A percentile compares a stretch with the other conserved stretches of the same genome.
These are phyloP conservation scores for Adansonia grandidieri DNA, from an alignment of 441 rosid genomes.

Conservation along the genomic window DNA sequence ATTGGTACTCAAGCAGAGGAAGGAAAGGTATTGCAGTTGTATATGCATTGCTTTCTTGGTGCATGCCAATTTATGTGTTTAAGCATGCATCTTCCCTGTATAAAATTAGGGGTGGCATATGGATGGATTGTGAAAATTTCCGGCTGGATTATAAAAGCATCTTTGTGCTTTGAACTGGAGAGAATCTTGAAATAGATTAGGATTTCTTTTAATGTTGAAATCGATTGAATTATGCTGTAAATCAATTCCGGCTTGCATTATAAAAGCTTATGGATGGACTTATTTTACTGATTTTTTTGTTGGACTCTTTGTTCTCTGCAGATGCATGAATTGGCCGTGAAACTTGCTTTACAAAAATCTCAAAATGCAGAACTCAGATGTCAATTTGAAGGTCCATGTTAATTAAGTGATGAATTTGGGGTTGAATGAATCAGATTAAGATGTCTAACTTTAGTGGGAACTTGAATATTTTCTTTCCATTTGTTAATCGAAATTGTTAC, in stretches of 20 bases:
- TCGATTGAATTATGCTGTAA: neutral
- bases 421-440: conserved; percentile 4
- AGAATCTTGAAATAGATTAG: conserved; percentile 9
- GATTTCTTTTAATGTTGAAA: conserved; percentile 5
- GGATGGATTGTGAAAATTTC: conserved; percentile 16
- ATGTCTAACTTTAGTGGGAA: neutral
- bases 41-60: conserved; percentile 22
- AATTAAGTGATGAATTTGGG: neutral
- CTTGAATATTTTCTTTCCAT: neutral
- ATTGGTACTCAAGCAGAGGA: conserved; percentile 95
- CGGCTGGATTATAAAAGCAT: neutral
- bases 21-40: conserved; percentile 69
- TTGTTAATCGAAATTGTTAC: neutral
- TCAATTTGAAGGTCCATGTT: conserved; percentile 80
- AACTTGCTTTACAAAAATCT: conserved; percentile 85
- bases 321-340: conserved; percentile 86
- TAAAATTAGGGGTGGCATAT: neutral
- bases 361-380: conserved; percentile 81
- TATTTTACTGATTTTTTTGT: neutral
- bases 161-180: neutral
- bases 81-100: conserved; percentile 4
- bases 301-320: conserved; percentile 36
- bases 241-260: too few relatives aligned
- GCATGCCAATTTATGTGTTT: conserved; percentile 9
- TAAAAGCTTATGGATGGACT: neutral